Evolutionary conservation across 176 grass and related monocot genomes (phyloP).

Genomic region (Dactylis glomerata): DNA sequence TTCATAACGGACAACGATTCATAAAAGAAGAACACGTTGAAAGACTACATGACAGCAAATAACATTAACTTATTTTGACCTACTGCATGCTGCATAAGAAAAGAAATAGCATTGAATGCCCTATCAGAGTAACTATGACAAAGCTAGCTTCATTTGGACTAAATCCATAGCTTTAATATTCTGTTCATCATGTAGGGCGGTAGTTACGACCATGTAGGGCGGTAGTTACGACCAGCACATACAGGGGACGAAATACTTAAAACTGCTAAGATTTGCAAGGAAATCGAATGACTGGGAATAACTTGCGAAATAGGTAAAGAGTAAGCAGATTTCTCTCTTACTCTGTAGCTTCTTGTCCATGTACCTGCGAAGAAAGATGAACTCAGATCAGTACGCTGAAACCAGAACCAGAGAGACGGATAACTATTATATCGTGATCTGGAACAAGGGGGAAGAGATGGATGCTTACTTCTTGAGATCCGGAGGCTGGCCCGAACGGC

Average conservation of each 20-base stretch:
- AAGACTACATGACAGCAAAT: not conserved
- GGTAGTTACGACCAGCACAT: not conserved
- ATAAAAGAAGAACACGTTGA: not conserved
- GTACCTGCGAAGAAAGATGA: conserved; percentile 48
- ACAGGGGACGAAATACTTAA: not conserved
- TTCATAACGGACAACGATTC: not conserved
- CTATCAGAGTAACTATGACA: conserved; percentile 66
- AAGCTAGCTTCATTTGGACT: conserved; percentile 36
- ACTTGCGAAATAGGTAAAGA: not conserved
- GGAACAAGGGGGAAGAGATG: not conserved
- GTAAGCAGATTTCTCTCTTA: conserved; percentile 30
- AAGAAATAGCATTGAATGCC: conserved; percentile 8
- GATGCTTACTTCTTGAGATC: conserved; percentile 90
- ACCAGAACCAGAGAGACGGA: not conserved
- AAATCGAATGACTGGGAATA: not conserved
- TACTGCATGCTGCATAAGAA: conserved; percentile 5
- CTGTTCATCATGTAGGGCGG: conserved; percentile 35
- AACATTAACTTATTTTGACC: not conserved
- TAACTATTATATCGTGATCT: not conserved
- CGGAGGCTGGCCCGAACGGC: conserved; percentile 85
- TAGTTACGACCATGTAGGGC: conserved; percentile 19
- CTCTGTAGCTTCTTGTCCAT: conserved; percentile 99
- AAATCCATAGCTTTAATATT: conserved; percentile 38
- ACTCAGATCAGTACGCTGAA: not conserved
- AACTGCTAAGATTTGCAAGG: not conserved